Base-by-base conservation (phyloP, 2,329 filamentous ascomycete species). In the Colletotrichum zoysiae region DNA sequence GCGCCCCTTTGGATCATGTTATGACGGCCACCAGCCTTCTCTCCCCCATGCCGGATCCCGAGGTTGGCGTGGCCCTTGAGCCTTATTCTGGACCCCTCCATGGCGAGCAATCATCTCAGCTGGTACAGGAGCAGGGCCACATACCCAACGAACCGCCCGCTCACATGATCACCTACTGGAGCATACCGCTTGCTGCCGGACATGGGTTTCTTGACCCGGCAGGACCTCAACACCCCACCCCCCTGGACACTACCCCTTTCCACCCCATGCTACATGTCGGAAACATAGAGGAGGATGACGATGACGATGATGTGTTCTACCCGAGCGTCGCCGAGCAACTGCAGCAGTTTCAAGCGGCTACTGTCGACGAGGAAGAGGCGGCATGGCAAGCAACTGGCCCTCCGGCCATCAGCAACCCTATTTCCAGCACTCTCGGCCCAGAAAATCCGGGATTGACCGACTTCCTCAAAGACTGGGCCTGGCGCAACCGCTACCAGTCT, bases 391-490 rank as follows among this genome's bases (percentile, higher is more conserved):
- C 55, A 23, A 58, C 66, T 42, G 69, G 69, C 2, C 69, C 69
- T 8, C 69, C 69, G 23, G 65, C 65, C 5, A 50, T 64, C 59
- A 71, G 69, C 26, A 71, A 71, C 33, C 78, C 81, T 18, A 74
- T 77, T 44, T 75, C 80, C 53, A 78, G 77, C 68, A 81, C 80
- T 20, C 80, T 88, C 40, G 83, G 83, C 12, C 85, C 86, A 16
- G 82, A 83, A 65, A 90, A 90, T 75, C 80, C 84, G 46, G 83
- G 83, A 56, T 79, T 89, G 38, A 74, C 81, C 40, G 82, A 87
- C 48, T 89, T 90, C 74, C 80, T 90, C 42, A 80, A 82, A 48
- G 76, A 81, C 46, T 90, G 88, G 88, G 81, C 82, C 30, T 78
- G 79, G 62, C 78, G 65, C 26, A 63, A 59, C 42, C 69, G 74